Base-by-base conservation (phyloP, 78 protist species). In the Planoprotostelium fungivorum region DNA sequence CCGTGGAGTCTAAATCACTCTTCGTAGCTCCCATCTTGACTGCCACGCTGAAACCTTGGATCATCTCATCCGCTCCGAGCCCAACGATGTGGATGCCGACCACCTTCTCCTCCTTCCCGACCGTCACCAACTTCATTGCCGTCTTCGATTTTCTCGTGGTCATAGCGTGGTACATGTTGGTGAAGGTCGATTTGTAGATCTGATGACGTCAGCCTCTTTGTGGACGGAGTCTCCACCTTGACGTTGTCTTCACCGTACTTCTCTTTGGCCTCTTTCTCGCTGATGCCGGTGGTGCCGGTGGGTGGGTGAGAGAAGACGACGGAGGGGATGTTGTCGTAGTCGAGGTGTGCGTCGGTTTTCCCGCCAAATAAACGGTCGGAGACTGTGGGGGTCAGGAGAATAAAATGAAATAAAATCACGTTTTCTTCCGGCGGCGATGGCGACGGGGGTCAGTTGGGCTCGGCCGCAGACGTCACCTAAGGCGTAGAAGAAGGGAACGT, bases 251-350 rank as follows among this genome's bases (percentile, higher is more conserved):
- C 87, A 25, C 99, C 99, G 83, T 85, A 89, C 89, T 90, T 29
- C 0, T 38, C 90, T 73, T 35, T 35, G 0, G 98, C 98, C 84
- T 97, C 95, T 31, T 86, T 88, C 94, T 97, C 98, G 25, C 97
- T 93, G 23, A 96, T 35, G n/a, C 99, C 99, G 63, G 94, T 90
- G 0, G 97, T 96, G 34, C 99, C 99, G 38, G 93, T 95, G 1
- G 99, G 97, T 84, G 99, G 99, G 94, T 96, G 97, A 29, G 92
- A 86, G 94, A 97, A 97, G 35, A 97, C 90, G 28, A 95, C 98
- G 9, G 97, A 89, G 5, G 98, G 89, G 86, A 97, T 86, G 88
- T 84, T 73, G 35, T 88, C 92, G 93, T 96, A 96, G 87, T 95
- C 95, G 29, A 95, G 90, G 38, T 93, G 86, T 36, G 86, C 83